phyloP scores from a whole-genome alignment of 2,329 filamentous ascomycete species.

The Beauveria sp. region DNA sequence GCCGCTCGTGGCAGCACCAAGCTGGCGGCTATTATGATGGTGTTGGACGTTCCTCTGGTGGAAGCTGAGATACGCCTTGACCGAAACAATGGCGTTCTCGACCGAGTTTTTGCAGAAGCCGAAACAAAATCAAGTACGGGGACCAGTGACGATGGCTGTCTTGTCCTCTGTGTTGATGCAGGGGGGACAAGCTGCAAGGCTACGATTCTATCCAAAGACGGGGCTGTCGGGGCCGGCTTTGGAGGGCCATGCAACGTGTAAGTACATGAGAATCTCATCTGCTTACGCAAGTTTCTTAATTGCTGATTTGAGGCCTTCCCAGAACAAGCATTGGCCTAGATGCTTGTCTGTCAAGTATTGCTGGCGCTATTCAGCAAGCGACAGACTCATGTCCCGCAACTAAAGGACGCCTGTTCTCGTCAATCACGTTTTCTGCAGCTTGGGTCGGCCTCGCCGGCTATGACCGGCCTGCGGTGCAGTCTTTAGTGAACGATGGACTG shows the following conservation, averaged over 20 bases:
- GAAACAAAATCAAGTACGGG: background rate
- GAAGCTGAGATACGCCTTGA: constrained; percentile 16
- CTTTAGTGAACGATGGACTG: constrained; percentile 21
- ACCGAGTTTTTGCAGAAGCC: constrained; percentile 14
- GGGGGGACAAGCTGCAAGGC: constrained; percentile 35
- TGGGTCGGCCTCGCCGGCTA: constrained; percentile 35
- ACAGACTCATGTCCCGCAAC: constrained; percentile 13
- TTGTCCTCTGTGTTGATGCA: constrained; percentile 32
- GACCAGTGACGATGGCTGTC: background rate
- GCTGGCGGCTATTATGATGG: constrained; percentile 8
- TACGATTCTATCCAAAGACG: constrained; percentile 21
- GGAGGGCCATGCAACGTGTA: constrained; percentile 33
- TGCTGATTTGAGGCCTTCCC: background rate
- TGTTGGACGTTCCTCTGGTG: constrained; percentile 10
- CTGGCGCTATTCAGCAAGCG: constrained; percentile 20
- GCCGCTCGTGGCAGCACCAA: constrained; percentile 13
- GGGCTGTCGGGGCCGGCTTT: constrained; percentile 21
- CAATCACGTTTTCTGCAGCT: constrained; percentile 20
- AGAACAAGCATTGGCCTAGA: constrained; percentile 22
- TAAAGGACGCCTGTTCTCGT: constrained; percentile 7
- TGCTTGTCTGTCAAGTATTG: constrained; percentile 20
- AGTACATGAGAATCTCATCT: constrained; percentile 8
- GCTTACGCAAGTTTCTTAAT: no score
- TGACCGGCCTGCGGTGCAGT: constrained; percentile 25
- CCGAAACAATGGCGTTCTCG: constrained; percentile 14